Evolutionary conservation across 345 rosid genomes (phyloP), one percentile per base, ranked within the genome.

Genomic region (Euphorbia tirucalli): DNA sequence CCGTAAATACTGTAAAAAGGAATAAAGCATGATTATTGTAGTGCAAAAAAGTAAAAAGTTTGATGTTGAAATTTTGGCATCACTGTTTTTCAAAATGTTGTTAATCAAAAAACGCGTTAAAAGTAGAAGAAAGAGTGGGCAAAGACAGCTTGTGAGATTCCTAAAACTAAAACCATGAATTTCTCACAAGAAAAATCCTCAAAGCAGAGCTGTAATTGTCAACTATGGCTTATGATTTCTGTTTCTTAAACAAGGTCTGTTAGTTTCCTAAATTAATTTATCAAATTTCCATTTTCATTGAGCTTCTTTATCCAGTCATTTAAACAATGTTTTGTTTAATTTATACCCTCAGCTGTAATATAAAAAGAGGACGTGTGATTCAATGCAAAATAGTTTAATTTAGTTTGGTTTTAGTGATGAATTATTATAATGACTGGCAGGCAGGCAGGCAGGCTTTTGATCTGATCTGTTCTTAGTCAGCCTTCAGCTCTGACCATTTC

Each of bases 401-500:
- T n/a, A n/a, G n/a, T n/a, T n/a, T n/a, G n/a, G n/a, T n/a, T n/a
- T n/a, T n/a, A n/a, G n/a, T n/a, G n/a, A n/a, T n/a, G n/a, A n/a
- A n/a, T n/a, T n/a, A n/a, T n/a, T n/a, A n/a, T n/a, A n/a, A n/a
- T n/a, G n/a, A n/a, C n/a, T n/a, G n/a, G n/a, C n/a, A n/a, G n/a
- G n/a, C n/a, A n/a, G n/a, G n/a, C n/a, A n/a, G 3, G 48, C 68
- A 32, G 31, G 52, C 11, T 22, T 27, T 8, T 50, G 31, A 54
- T 68, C 7, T 64, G 32, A 50, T 50, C 66, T 32, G 22, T 61
- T 55, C 41, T 28, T 25, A 7, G n/a, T n/a, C n/a, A n/a, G n/a
- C n/a, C n/a, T n/a, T n/a, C n/a, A n/a, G n/a, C 58, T 28, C 65
- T 68, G 84, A 75, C 79, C 77, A 65, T 44, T 75, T 81, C 79